Percentiles rank a stretch among this genome's conserved stretches.
Conservation (phyloP, 805 yeast genomes). For the Monosporozyma servazzii region DNA sequence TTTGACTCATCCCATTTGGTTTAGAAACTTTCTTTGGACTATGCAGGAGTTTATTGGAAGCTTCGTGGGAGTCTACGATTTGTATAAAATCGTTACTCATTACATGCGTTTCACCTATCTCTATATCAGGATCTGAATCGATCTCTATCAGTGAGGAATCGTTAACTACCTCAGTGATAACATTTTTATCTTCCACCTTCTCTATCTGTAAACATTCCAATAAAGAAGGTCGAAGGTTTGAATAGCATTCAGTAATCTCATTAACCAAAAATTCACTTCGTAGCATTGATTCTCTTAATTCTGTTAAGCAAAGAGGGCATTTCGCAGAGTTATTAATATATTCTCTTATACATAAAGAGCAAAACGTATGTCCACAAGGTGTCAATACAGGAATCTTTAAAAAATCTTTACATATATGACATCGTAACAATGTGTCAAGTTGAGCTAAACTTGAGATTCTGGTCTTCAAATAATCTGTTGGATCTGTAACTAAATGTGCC, state of each 20-base stretch:
- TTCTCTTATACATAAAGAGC: constrained; percentile 77
- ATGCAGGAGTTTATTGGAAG: not conserved
- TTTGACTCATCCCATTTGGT: not conserved
- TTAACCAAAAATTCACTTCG: constrained; percentile 62
- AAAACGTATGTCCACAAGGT: constrained; percentile 80
- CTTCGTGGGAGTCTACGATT: constrained; percentile 23
- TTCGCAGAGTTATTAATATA: constrained; percentile 47
- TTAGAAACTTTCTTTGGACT: constrained; percentile 1
- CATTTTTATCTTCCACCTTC: not conserved
- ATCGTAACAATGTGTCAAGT: constrained; percentile 64
- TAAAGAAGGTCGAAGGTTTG: constrained; percentile 34
- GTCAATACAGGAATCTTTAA: constrained; percentile 73
- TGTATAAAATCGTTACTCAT: constrained; percentile 23
- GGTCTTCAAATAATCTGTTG: constrained; percentile 59
- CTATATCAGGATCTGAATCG: constrained; percentile 23
- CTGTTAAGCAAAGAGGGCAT: constrained; percentile 74
- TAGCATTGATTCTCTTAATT: constrained; percentile 59
- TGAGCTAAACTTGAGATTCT: constrained; percentile 45
- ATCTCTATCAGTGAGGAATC: constrained; percentile 20
- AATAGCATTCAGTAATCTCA: constrained; percentile 52
- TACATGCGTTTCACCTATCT: constrained; percentile 11
- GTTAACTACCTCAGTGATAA: not conserved
- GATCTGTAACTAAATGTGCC: constrained; percentile 39
- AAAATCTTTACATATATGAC: constrained; percentile 84
- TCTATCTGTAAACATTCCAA: constrained; percentile 22